Conservation (phyloP, 805 yeast genomes). For the Cyberlindnera americana region DNA sequence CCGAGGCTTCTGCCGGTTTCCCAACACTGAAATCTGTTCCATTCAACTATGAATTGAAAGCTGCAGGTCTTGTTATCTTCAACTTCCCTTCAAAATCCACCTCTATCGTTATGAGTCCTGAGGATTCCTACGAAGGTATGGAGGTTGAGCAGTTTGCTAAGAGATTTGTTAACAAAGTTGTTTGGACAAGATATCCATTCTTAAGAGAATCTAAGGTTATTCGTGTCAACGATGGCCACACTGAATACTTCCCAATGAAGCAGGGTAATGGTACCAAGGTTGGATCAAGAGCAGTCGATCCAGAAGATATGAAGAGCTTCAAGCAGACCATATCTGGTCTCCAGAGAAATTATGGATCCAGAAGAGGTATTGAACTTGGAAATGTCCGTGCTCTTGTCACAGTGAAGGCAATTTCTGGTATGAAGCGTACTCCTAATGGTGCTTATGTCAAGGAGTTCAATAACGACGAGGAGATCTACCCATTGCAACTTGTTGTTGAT, state of each 20-base stretch:
- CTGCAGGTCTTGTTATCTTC: constrained; percentile 70
- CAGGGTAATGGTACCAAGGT: constrained; percentile 32
- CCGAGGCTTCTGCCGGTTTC: constrained; percentile 80
- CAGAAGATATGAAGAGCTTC: constrained; percentile 46
- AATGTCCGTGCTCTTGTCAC: constrained; percentile 55
- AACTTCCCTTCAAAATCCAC: constrained; percentile 82
- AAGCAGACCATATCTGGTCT: constrained; percentile 38
- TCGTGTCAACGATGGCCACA: constrained; percentile 52
- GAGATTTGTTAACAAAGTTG: constrained; percentile 55
- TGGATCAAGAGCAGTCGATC: constrained; percentile 38
- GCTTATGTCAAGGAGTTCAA: constrained; percentile 74
- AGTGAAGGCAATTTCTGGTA: constrained; percentile 75
- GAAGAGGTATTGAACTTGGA: constrained; percentile 61
- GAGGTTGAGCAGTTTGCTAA: constrained; percentile 63
- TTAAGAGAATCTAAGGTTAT: constrained; percentile 74
- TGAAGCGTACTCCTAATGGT: constrained; percentile 66
- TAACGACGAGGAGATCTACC: constrained; percentile 50
- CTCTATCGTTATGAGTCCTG: constrained; percentile 66
- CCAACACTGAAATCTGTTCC: constrained; percentile 77
- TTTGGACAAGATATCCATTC: constrained; percentile 89
- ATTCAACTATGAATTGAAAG: constrained; percentile 47
- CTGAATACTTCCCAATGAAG: constrained; percentile 37
- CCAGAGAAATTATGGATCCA: constrained; percentile 40
- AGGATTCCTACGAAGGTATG: constrained; percentile 51
- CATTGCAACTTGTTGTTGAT: constrained; percentile 80